Percentiles rank a stretch among this genome's conserved stretches.
Conservation (phyloP, 176 grass and related monocot genomes). For the Miscanthus lutarioriparius region DNA sequence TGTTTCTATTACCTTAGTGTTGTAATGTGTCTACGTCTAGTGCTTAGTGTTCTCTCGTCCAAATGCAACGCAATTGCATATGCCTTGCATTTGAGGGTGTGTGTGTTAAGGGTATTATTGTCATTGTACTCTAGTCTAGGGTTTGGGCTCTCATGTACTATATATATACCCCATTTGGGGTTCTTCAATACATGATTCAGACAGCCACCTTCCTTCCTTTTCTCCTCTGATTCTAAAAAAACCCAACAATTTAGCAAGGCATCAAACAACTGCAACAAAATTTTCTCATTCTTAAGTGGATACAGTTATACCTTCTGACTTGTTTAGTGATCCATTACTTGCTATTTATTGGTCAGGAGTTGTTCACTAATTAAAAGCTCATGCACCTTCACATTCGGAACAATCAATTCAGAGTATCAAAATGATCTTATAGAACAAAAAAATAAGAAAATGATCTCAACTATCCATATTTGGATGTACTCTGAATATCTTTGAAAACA, state of each 20-base stretch:
- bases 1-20: no score
- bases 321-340: not conserved
- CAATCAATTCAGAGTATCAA: conserved; percentile 6
- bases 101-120: no score
- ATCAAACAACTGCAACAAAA: not conserved
- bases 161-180: no score
- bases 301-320: not conserved
- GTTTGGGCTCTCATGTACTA: no score
- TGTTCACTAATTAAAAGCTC: not conserved
- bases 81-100: no score
- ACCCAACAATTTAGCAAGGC: not conserved
- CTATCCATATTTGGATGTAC: not conserved
- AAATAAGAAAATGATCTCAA: not conserved
- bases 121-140: no score
- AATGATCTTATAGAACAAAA: not conserved
- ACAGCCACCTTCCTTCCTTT: no score
- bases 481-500: not conserved
- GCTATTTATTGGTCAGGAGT: not conserved
- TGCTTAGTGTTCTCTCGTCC: no score
- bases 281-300: not conserved
- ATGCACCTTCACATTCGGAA: conserved; percentile 2
- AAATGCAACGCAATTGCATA: no score
- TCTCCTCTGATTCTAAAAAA: no score
- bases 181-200: no score
- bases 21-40: no score